A percentile compares a stretch with the other conserved stretches of the same genome.
Conservation (phyloP, 768 basidiomycete genomes). For the Boletus speciosus region DNA sequence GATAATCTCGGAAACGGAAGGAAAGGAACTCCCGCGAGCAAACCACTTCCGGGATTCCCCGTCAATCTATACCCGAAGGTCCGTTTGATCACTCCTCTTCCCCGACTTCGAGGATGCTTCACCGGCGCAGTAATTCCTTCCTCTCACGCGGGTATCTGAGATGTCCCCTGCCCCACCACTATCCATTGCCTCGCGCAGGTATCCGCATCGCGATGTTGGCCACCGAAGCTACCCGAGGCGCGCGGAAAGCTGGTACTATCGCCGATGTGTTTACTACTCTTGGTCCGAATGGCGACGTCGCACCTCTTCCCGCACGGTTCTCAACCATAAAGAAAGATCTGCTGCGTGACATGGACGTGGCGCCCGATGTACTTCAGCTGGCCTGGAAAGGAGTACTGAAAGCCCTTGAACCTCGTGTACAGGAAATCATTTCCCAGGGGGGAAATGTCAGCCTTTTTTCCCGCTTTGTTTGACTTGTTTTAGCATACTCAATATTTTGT, state of each 20-base stretch:
- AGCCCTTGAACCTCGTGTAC: constrained; percentile 44
- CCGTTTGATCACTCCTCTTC: background rate
- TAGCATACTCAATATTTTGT: background rate
- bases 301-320: constrained; percentile 54
- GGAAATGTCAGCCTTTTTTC: constrained; percentile 37
- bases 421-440: constrained; percentile 47
- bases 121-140: background rate
- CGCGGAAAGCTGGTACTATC: constrained; percentile 38
- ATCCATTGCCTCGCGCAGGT: background rate
- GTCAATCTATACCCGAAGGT: background rate
- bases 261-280: constrained; percentile 47
- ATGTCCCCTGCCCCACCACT: background rate
- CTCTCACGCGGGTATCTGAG: background rate
- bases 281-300: constrained; percentile 34
- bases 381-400: constrained; percentile 55
- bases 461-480: background rate
- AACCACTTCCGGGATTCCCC: background rate
- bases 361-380: constrained; percentile 32
- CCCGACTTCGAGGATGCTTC: constrained; percentile 1
- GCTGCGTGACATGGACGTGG: constrained; percentile 36
- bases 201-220: constrained; percentile 5
- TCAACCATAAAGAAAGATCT: constrained; percentile 55
- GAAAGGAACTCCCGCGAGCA: too few species aligned
- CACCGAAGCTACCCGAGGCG: constrained; percentile 4
- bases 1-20: background rate